These are phyloP conservation scores for Coemansia sp. DNA, from an alignment of 192 early-diverging fungal genomes.

Conservation along the genomic window DNA sequence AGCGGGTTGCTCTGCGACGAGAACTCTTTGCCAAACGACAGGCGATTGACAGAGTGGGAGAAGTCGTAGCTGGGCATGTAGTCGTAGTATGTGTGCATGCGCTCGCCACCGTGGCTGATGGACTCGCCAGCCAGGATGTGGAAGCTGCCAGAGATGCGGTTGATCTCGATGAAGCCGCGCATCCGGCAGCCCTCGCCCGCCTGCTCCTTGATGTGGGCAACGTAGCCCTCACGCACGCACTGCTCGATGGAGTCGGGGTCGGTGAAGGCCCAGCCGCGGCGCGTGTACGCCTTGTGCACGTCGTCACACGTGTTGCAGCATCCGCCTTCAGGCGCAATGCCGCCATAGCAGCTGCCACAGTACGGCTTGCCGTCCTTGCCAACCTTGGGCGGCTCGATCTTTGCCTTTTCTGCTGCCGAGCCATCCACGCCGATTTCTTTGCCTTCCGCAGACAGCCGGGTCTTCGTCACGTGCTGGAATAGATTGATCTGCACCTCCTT, in stretches of 20 bases:
- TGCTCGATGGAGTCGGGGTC: conserved; percentile 80
- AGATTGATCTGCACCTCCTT: conserved; percentile 84
- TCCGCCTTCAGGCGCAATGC: conserved; percentile 59
- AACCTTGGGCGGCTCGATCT: conserved; percentile 10
- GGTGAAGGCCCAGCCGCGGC: conserved; percentile 80
- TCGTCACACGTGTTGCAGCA: conserved; percentile 97
- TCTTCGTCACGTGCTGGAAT: conserved; percentile 78
- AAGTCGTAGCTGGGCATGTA: conserved; percentile 71
- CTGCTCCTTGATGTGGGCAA: conserved; percentile 71
- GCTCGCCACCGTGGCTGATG: conserved; percentile 26
- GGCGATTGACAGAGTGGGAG: conserved; percentile 75
- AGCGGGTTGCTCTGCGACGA: conserved; percentile 63
- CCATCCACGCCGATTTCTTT: conserved; percentile 49
- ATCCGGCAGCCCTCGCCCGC: conserved; percentile 89
- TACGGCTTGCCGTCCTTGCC: conserved; percentile 50
- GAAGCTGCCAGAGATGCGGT: conserved; percentile 92
- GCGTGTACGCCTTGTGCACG: conserved; percentile 80
- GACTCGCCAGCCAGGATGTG: conserved; percentile 89
- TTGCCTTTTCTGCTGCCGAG: not conserved
- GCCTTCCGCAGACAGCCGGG: conserved; percentile 68
- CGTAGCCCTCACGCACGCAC: conserved; percentile 85
- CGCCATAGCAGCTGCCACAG: conserved; percentile 93
- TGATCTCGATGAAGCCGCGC: conserved; percentile 75
- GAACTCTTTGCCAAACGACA: conserved; percentile 73
- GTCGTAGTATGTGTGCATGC: conserved; percentile 39